Base-by-base conservation (phyloP, 2,329 filamentous ascomycete genomes). In the Penicillium sp. region DNA sequence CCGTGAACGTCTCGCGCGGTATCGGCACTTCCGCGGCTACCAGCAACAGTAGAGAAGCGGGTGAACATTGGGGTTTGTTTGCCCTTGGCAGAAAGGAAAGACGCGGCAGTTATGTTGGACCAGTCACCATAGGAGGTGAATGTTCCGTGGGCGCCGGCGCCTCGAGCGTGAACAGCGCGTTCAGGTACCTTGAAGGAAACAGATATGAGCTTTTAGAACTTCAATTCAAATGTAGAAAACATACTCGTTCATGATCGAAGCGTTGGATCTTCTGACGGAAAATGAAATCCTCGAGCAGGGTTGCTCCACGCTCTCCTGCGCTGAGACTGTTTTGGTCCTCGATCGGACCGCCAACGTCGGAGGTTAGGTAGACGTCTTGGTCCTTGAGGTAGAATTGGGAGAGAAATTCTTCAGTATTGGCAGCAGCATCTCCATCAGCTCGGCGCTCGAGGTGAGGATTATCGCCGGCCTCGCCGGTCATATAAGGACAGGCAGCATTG, bases 21-120 rank as follows among this genome's bases (percentile, higher is more conserved):
- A 65, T 91, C 88, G 2, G 85, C 82, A 64, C 85, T 88, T 31
- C 88, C 89, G 15, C 84, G 80, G 34, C 83, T 87, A 2, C 87
- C 87, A 21, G 86, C 84, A 10, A 92, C 89, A 2, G 88, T 91
- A 0, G 88, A 91, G 70, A 91, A 89, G 16, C 88, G 85, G n/a
- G 87, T 78, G 65, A 90, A 90, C 0, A 86, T 76, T 0, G 84
- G 79, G 0, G 87, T 86, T 67, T 86, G 71, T 70, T 89, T 89
- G 39, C 80, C 83, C n/a, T 78, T 70, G 2, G 73, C 69, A 8
- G 69, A 71, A 16, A 90, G 75, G 71, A 90, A 90, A 0, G 84
- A 86, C 11, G 87, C 87, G 6, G 83, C 83, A 0, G 87, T 90
- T 61, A 90, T 79, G 71, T 90, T 89, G 49, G 81, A 84, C 72